phyloP scores from a whole-genome alignment of 352 stramenopile genomes.

The Globisporangium barbulae region DNA sequence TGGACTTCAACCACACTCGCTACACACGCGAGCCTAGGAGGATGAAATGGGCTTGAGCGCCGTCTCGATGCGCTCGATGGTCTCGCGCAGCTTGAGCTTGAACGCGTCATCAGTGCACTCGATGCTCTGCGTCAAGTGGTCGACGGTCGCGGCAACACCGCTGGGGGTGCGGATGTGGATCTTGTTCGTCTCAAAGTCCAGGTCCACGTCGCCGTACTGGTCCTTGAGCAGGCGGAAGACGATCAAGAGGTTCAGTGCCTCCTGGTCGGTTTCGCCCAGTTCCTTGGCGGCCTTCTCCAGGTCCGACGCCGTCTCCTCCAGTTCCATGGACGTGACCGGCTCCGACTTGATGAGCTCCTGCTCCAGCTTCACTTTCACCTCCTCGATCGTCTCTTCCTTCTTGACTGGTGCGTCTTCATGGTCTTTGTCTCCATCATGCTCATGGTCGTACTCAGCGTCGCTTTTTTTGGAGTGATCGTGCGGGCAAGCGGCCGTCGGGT shows the following conservation, averaged over 20 bases:
- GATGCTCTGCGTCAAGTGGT: constrained; percentile 57
- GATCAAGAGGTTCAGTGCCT: constrained; percentile 81
- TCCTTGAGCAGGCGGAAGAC: constrained; percentile 84
- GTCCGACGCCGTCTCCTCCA: constrained; percentile 26
- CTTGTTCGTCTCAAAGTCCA: constrained; percentile 87
- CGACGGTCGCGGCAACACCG: constrained; percentile 57
- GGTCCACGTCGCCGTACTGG: constrained; percentile 80
- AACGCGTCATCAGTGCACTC: constrained; percentile 73
- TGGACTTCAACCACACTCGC: background rate
- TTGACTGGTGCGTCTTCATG: constrained; percentile 22
- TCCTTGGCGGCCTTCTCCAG: constrained; percentile 59
- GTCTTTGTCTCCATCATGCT: constrained; percentile 17
- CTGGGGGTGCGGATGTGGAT: constrained; percentile 84
- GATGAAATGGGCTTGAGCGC: constrained; percentile 64
- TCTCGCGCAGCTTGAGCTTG: constrained; percentile 65
- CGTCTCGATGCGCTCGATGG: constrained; percentile 60
- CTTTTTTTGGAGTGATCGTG: constrained; percentile 76
- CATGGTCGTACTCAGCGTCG: constrained; percentile 13
- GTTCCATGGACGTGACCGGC: constrained; percentile 11
- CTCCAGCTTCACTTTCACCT: constrained; percentile 20
- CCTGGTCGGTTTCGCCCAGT: constrained; percentile 68
- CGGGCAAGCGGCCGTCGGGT: constrained; percentile 69
- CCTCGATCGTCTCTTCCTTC: constrained; percentile 18
- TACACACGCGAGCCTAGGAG: constrained; percentile 20
- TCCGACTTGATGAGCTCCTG: constrained; percentile 21